Evolutionary conservation across 306 rosid species (phyloP).

Genomic region (Begonia fuchsioides): DNA sequence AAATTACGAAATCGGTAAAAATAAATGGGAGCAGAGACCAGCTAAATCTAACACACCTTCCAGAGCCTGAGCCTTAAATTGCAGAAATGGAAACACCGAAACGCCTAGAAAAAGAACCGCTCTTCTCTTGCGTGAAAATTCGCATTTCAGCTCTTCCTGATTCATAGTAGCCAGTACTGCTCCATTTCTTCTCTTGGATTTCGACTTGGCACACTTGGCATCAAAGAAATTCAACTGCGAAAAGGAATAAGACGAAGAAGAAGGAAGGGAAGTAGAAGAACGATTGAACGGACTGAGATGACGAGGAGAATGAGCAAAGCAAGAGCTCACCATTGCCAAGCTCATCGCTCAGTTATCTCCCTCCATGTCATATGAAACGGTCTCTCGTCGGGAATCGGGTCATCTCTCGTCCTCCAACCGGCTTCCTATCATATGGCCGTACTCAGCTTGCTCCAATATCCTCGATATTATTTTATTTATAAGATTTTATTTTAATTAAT

Average conservation of each 20-base stretch:
- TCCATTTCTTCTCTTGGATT: constrained; percentile 14
- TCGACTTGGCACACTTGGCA: constrained; percentile 14
- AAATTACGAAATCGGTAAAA: constrained; percentile 17
- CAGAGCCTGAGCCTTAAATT: constrained; percentile 44
- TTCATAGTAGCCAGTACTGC: constrained; percentile 19
- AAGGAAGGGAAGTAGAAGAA: constrained; percentile 4
- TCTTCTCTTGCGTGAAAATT: constrained; percentile 28
- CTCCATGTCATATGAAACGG: no score
- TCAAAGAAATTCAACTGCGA: constrained; percentile 4
- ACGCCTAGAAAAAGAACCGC: constrained; percentile 43
- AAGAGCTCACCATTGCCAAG: constrained; percentile 25
- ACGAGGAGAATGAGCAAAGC: constrained; percentile 29
- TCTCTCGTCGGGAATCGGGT: no score
- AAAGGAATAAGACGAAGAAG: constrained; percentile 3
- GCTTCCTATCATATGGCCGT: no score
- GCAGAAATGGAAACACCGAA: constrained; percentile 50
- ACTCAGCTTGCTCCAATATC: no score
- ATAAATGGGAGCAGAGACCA: no score
- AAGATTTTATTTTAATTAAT: no score
- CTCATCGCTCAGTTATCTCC: neutral
- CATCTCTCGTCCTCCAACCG: no score
- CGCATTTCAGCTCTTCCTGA: constrained; percentile 15
- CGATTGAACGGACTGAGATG: constrained; percentile 16
- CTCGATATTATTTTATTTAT: no score
- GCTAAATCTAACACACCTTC: constrained; percentile 16